These are phyloP conservation scores for Cutaneotrichosporon mucoides DNA, from an alignment of 1,284 basidiomycete species.

Conservation along the genomic window DNA sequence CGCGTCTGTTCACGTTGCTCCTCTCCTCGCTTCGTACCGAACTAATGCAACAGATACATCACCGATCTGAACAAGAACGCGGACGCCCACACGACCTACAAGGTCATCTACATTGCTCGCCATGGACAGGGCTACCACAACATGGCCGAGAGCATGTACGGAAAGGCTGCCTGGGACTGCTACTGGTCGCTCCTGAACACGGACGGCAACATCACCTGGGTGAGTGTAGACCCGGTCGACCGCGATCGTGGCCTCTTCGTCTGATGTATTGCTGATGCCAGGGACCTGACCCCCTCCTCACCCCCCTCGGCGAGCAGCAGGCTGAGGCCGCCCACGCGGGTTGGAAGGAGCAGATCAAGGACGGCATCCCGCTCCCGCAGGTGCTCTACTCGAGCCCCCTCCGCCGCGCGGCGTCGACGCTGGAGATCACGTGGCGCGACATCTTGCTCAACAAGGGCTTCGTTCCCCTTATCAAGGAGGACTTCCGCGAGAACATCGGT, in stretches of 20 bases:
- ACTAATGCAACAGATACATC: constrained; percentile 17
- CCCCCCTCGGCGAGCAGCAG: constrained; percentile 27
- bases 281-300: constrained; percentile 41
- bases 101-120: constrained; percentile 43
- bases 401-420: constrained; percentile 29
- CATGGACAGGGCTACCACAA: constrained; percentile 47
- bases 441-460: constrained; percentile 20
- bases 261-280: constrained; percentile 13
- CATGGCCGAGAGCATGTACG: constrained; percentile 37
- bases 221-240: constrained; percentile 1
- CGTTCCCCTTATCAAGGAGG: constrained; percentile 30
- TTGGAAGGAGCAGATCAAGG: constrained; percentile 32
- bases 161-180: constrained; percentile 42
- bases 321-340: constrained; percentile 26
- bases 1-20: too few species aligned
- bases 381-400: constrained; percentile 37
- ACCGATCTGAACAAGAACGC: constrained; percentile 27
- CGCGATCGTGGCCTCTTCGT: too few species aligned
- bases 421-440: constrained; percentile 39
- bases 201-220: constrained; percentile 36
- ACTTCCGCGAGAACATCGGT: constrained; percentile 32
- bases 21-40: too few species aligned
- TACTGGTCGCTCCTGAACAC: constrained; percentile 26
- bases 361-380: constrained; percentile 32
- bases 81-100: constrained; percentile 36